Conservation (phyloP, 805 yeast genomes). For the Lipomyces kockii region DNA sequence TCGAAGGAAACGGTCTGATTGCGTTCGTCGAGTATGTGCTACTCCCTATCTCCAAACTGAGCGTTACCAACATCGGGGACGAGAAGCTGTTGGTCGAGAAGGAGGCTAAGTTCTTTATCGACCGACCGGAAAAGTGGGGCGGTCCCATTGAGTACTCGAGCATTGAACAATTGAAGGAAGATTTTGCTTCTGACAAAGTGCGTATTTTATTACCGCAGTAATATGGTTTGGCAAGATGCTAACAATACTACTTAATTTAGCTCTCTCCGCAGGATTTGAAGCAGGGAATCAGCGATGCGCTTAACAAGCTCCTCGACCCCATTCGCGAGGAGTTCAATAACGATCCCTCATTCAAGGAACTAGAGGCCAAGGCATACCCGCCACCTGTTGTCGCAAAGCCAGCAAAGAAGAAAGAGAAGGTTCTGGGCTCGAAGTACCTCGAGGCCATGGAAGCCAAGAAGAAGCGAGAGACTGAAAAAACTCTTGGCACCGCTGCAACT, state of each 20-base stretch:
- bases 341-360: conserved; percentile 73
- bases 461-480: conserved; percentile 27
- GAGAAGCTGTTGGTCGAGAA: conserved; percentile 42
- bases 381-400: conserved; percentile 65
- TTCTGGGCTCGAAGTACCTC: conserved; percentile 90
- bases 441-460: conserved; percentile 45
- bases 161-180: conserved; percentile 70
- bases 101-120: conserved; percentile 67
- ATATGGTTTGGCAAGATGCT: not conserved
- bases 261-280: conserved; percentile 94
- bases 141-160: conserved; percentile 80
- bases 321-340: conserved; percentile 69
- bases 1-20: conserved; percentile 87
- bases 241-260: conserved; percentile 16
- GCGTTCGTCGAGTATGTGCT: conserved; percentile 84
- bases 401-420: conserved; percentile 72
- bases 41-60: conserved; percentile 69
- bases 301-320: conserved; percentile 81
- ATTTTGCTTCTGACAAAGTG: conserved; percentile 65
- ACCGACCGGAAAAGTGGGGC: conserved; percentile 96
- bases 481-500: conserved; percentile 29
- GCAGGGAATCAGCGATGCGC: conserved; percentile 84
- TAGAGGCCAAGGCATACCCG: conserved; percentile 83
- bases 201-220: not conserved
- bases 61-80: conserved; percentile 31